A percentile compares a stretch with the other conserved stretches of the same genome.
Conservation (phyloP, 169 alveolate species). For the Plasmodium malariae region DNA sequence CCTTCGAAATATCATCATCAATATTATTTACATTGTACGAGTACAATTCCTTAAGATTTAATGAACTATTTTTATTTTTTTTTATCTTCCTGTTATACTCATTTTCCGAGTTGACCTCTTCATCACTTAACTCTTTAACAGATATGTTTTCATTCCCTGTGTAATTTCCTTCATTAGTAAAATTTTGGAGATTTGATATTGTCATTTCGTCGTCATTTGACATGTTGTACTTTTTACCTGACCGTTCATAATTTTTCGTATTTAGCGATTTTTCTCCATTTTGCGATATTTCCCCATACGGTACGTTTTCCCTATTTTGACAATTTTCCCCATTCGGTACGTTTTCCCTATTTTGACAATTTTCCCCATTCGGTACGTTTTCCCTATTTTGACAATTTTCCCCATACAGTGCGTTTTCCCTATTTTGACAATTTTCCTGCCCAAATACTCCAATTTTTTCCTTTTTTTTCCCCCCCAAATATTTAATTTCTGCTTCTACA, state of each 20-base stretch:
- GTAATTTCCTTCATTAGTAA: slow-evolving; percentile 25
- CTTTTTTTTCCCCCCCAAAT: slow-evolving; percentile 1
- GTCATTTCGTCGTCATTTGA: slow-evolving; percentile 9
- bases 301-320: no score
- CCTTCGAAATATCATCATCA: slow-evolving; percentile 3
- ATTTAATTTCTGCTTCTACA: background rate
- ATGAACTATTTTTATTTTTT: slow-evolving; percentile 4
- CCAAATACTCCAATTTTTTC: background rate
- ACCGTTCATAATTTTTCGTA: slow-evolving; percentile 28
- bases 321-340: slow-evolving; percentile 12
- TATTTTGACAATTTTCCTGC: no score
- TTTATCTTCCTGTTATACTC: slow-evolving; percentile 57
- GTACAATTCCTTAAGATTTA: slow-evolving; percentile 2
- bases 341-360: slow-evolving; percentile 26
- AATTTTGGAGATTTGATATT: slow-evolving; percentile 7
- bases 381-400: no score
- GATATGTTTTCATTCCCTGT: slow-evolving; percentile 50
- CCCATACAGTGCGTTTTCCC: background rate
- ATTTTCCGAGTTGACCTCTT: slow-evolving; percentile 57
- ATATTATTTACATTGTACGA: slow-evolving; percentile 5
- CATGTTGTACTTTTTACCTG: slow-evolving; percentile 21
- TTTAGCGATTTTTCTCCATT: background rate
- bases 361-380: background rate
- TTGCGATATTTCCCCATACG: background rate
- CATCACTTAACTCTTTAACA: slow-evolving; percentile 68